Evolutionary conservation across 345 rosid genomes (phyloP).

Genomic region (Eucalyptus shirleyi): DNA sequence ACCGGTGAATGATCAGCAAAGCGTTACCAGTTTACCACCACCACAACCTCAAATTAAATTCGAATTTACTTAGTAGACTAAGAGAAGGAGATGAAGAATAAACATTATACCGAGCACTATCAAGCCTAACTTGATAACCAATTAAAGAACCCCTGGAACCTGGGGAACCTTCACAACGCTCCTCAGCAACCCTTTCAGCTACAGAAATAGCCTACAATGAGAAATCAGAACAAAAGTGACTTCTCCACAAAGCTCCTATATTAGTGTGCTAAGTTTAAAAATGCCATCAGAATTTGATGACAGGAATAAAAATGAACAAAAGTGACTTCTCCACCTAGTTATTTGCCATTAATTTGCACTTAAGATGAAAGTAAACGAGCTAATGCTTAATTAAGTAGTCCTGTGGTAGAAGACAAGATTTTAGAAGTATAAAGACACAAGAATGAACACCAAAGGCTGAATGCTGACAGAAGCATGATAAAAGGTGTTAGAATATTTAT

Average conservation of each 20-base stretch:
- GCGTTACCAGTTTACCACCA: not conserved
- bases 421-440: not conserved
- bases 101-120: slow-evolving; percentile 58
- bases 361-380: not conserved
- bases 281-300: not conserved
- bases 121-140: slow-evolving; percentile 99
- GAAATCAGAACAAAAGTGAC: not conserved
- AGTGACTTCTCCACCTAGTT: not conserved
- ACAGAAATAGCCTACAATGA: slow-evolving; percentile 81
- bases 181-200: slow-evolving; percentile 92
- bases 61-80: not conserved
- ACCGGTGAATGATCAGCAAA: not conserved
- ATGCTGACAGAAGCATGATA: not conserved
- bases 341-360: not conserved
- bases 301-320: not conserved
- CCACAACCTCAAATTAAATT: not conserved
- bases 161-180: slow-evolving; percentile 83
- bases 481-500: not conserved
- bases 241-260: not conserved
- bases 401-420: not conserved
- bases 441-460: not conserved
- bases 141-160: slow-evolving; percentile 76
- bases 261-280: not conserved
- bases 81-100: not conserved
- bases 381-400: not conserved